Base-by-base conservation (phyloP, 345 rosid genomes). In the Sisymbrium irio region DNA sequence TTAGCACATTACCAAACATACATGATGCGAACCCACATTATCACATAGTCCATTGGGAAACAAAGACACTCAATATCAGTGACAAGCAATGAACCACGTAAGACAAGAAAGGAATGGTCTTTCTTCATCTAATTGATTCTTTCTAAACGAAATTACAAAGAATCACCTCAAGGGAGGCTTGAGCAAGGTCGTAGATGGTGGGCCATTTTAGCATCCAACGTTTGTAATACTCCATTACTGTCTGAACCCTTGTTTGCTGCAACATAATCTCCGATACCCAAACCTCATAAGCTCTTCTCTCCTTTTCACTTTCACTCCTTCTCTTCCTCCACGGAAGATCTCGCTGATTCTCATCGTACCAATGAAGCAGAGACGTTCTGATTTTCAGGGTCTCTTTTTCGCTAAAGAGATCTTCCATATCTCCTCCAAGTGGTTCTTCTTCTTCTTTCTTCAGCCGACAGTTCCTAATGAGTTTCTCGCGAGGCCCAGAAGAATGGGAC, bases 241-340 rank as follows among this genome's bases (percentile, higher is more conserved):
- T 88, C 78, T 88, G 97, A 73, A 94, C 97, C 82, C 95, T 88
- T 17, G 98, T 94, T 72, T 94, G 98, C 81, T 91, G 97, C 68
- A 94, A 78, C 98, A 94, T 94, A 57, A 94, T 84, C 82, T 94
- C 98, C 39, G 98, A 94, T 42, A 94, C 95, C 97, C 98, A 94
- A 15, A 91, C 90, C 72, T 88, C 90, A 77, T 91, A 94, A 7
- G 93, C 98, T 72, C 89, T 85, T 65, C 62, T 82, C 62, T 82
- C 85, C 54, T 67, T 54, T 36, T 62, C 81, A 37, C 47, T 45
- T 57, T 65, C 72, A 44, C 79, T 36, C 17, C 59, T 61, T 27
- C 45, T 69, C 37, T 54, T 72, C 68, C 98, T 88, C 98, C 96
- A 94, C 6, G 97, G 97, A 33, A 94, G 96, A 77, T 86, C 88